Evolutionary conservation across 176 grass and related monocot genomes (phyloP), one percentile per base, ranked within the genome.

Genomic region (Eragrostis nindensis): DNA sequence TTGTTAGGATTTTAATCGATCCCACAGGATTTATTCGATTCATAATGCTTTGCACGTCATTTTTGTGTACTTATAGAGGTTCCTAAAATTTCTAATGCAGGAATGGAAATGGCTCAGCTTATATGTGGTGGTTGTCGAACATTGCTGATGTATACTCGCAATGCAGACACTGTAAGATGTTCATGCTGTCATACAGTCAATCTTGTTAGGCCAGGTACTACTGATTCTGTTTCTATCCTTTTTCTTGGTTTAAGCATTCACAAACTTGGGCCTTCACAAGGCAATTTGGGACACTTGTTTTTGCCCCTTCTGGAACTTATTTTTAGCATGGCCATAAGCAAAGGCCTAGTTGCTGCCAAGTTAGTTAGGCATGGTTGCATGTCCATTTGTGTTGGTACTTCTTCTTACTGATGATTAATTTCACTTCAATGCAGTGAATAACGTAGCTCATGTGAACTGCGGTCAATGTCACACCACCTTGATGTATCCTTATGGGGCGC

Each of bases 401-500:
- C 36, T 80, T 52, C 62, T 83, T 60, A 80, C 17, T 77, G 69
- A 40, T 66, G 40, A 53, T 54, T 56, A 18, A 71, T 69, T 80
- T 65, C 43, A 62, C 62, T 77, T 78, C 66, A 78, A 66, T 83
- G 83, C 92, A 92, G 92, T 84, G 53, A 92, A 94, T 79, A 92
- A 87, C 50, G 68, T 92, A 76, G 85, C 94, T 25, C 92, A 94
- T 39, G 84, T 94, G 41, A 94, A 79, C 65, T 97, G 95, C 55
- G 87, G 83, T 39, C 83, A 77, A 18, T 97, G 95, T 78, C 87
- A 61, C 73, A 92, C 82, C 22, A 90, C 82, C 68, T 89, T 97
- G 65, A 92, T 97, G 92, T 97, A 97, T 90, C 94, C 89, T 48
- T 92, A 92, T 75, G 94, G 92, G 50, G 89, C 91, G 63, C 86